Evolutionary conservation across 192 early-diverging fungal species (phyloP), one percentile per base, ranked within the genome.

Genomic region (Backusella macrospora): DNA sequence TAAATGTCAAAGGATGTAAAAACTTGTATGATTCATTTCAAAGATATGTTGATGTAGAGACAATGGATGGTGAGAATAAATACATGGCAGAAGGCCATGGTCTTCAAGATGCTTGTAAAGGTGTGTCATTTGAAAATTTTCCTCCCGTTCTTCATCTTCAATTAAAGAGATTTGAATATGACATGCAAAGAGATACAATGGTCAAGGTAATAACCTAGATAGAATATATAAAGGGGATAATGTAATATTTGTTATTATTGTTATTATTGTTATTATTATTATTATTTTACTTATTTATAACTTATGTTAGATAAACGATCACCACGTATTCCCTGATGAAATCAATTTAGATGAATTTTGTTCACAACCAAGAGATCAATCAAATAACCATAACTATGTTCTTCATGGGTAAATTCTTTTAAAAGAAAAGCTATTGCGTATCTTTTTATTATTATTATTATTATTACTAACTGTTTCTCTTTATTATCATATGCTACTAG

Each of bases 151-250:
- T 99, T 45, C 95, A 98, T 78, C 80, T 99, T 63, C 97, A 98
- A 78, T 82, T 99, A 76, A 98, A 98, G 82, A 87, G 96, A 18
- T 99, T 98, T 77, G 97, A 99, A 79, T 99, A 98, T 79, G 97
- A 98, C 79, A 90, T 96, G 71, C 86, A 91, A 79, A 83, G 88
- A 40, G 96, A 97, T 76, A 82, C 83, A 3, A 95, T 95, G 90
- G 91, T 98, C 76, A 99, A 99, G 77, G 90, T 91, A n/a, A n/a
- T n/a, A n/a, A n/a, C n/a, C n/a, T n/a, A n/a, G n/a, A n/a, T n/a
- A n/a, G n/a, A n/a, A n/a, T n/a, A n/a, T n/a, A n/a, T n/a, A n/a
- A n/a, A n/a, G n/a, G n/a, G n/a, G n/a, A n/a, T n/a, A n/a, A n/a
- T n/a, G n/a, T n/a, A n/a, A n/a, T n/a, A n/a, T n/a, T n/a, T n/a